Evolutionary conservation across 305 asterid genomes (phyloP).

Genomic region (Plantago coronopus): DNA sequence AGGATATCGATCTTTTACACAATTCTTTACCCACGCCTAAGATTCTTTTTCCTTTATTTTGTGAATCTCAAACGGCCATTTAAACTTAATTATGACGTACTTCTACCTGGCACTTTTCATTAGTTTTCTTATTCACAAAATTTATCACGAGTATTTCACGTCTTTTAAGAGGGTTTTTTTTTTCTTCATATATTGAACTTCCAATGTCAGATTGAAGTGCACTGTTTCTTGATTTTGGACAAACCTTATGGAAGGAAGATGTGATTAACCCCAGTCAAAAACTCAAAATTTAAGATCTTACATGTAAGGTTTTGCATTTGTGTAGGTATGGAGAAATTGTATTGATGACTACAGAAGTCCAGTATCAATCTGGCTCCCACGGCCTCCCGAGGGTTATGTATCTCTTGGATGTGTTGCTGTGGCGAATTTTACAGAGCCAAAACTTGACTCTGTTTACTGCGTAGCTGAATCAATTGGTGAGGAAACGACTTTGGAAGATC

Average conservation of each 20-base stretch:
- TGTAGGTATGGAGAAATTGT: slow-evolving; percentile 94
- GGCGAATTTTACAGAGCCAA: slow-evolving; percentile 66
- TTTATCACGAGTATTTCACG: too few species aligned
- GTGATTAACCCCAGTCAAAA: not conserved
- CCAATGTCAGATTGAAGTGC: too few species aligned
- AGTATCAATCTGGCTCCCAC: slow-evolving; percentile 91
- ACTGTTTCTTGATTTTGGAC: not conserved
- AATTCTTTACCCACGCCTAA: too few species aligned
- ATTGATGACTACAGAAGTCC: slow-evolving; percentile 59
- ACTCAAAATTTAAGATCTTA: too few species aligned
- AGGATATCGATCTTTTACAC: too few species aligned
- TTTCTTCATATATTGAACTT: too few species aligned
- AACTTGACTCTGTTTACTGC: slow-evolving; percentile 55
- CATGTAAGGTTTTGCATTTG: not conserved
- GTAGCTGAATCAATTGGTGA: slow-evolving; percentile 63
- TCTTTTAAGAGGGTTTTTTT: too few species aligned
- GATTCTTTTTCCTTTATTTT: too few species aligned
- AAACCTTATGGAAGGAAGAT: not conserved
- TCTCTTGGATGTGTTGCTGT: slow-evolving; percentile 82
- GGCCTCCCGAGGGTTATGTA: slow-evolving; percentile 85
- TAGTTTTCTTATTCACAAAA: too few species aligned
- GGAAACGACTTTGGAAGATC: slow-evolving; percentile 77
- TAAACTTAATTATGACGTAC: too few species aligned
- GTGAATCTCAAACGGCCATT: too few species aligned
- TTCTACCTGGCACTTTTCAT: too few species aligned